These are phyloP conservation scores for Drechslerella coelobrocha DNA, from an alignment of 2,329 filamentous ascomycete species.

Conservation along the genomic window DNA sequence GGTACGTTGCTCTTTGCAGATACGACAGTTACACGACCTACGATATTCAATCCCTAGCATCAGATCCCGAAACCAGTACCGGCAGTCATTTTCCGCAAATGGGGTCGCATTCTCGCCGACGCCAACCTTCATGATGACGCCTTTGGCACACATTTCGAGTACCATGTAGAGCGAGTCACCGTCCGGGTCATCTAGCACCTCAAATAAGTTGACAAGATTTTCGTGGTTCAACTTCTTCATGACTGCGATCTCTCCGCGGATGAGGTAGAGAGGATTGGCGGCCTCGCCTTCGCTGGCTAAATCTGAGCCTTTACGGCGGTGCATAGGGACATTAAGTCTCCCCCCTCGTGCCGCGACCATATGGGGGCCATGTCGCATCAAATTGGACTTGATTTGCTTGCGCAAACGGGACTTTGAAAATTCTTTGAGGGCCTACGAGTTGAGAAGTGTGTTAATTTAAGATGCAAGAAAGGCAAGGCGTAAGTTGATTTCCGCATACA, in stretches of 20 bases:
- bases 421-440: constrained; percentile 83
- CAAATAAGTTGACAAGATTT: constrained; percentile 90
- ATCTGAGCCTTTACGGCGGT: constrained; percentile 66
- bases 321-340: constrained; percentile 64
- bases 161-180: constrained; percentile 99
- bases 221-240: constrained; percentile 98
- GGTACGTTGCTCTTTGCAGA: constrained; percentile 18
- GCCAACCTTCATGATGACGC: constrained; percentile 94
- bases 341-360: constrained; percentile 64
- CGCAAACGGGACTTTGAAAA: constrained; percentile 92
- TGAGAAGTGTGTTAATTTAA: constrained; percentile 51
- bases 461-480: not conserved
- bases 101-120: constrained; percentile 82
- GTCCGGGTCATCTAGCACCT: constrained; percentile 92
- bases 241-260: constrained; percentile 94
- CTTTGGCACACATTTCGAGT: constrained; percentile 98
- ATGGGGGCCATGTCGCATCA: constrained; percentile 71
- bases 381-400: constrained; percentile 87
- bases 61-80: constrained; percentile 92
- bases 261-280: constrained; percentile 80
- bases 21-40: constrained; percentile 61
- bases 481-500: constrained; percentile 65
- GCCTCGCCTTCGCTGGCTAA: constrained; percentile 63
- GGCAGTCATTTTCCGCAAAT: constrained; percentile 80
- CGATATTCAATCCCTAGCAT: constrained; percentile 93